Conservation (phyloP, 495 filamentous ascomycete genomes). For the Talaromyces ruber region DNA sequence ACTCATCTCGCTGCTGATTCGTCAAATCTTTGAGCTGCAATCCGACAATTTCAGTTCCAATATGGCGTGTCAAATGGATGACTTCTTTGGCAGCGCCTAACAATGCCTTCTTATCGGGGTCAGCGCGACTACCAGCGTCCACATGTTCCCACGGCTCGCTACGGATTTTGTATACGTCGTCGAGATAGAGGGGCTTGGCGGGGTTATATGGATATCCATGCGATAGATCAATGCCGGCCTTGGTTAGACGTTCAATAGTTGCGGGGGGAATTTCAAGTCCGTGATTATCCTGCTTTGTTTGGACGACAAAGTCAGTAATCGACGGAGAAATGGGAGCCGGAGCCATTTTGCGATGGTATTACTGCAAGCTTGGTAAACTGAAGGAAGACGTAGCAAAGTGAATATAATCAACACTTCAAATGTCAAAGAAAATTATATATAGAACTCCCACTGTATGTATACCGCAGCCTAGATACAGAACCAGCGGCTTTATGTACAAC, state of each 20-base stretch:
- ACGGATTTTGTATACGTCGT: conserved; percentile 58
- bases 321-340: conserved; percentile 46
- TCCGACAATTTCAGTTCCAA: conserved; percentile 65
- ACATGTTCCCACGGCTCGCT: conserved; percentile 46
- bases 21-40: conserved; percentile 62
- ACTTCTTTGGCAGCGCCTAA: conserved; percentile 58
- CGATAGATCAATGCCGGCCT: conserved; percentile 55
- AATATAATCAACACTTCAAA: background rate
- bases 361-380: background rate
- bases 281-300: conserved; percentile 46
- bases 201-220: conserved; percentile 62
- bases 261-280: conserved; percentile 43
- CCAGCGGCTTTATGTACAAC: background rate
- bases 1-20: conserved; percentile 58
- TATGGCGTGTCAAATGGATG: conserved; percentile 55
- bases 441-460: too few species aligned
- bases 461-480: background rate
- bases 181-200: conserved; percentile 52
- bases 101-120: conserved; percentile 57
- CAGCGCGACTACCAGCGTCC: conserved; percentile 56
- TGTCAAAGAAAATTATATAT: background rate
- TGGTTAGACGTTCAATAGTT: conserved; percentile 48
- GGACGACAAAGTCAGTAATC: conserved; percentile 51
- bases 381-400: background rate
- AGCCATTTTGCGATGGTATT: conserved; percentile 21